Base-by-base conservation (phyloP, 2,329 filamentous ascomycete genomes). In the Phaeosphaeria sp. region DNA sequence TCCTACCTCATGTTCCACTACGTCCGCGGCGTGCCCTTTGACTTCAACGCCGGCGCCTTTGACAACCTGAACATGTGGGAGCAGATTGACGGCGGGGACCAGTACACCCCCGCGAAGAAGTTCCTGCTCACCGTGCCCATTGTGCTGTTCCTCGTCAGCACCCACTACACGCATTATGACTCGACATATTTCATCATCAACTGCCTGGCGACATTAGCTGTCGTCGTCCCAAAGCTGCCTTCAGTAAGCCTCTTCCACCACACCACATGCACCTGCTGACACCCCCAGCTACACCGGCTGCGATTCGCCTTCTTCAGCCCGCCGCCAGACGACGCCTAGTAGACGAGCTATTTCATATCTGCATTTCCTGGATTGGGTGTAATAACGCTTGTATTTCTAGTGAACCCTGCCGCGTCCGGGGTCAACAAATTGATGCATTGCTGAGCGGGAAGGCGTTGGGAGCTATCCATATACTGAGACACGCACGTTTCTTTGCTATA, bases 41-140 rank as follows among this genome's bases (percentile, higher is more conserved):
- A 99, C 79, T 99, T 99, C 86, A 99, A 99, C 77, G 90, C 92
- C 55, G 95, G 95, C 58, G 95, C 95, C 69, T 99, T 98, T 79
- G 95, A 99, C 84, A 98, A 99, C 79, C 86, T 99, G 74, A 99
- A 98, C 82, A 98, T 99, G 95, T 99, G 95, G 95, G 95, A 99
- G 83, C 95, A 99, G 82, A 99, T 99, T 78, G 95, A 99, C 83
- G 96, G 98, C 73, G 95, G 95, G 47, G 95, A 95, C 70, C 95
- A 99, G 79, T 99, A 98, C 82, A 99, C 95, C 0, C 95, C 95
- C 3, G 92, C 95, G 66, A 99, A 99, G 85, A 99, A 99, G 80
- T 99, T 99, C 74, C 84, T 99, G 58, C 88, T 98, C 69, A 92
- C 90, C 72, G 94, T 98, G 33, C 95, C 95, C 40, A 96, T 99